Base-by-base conservation (phyloP, 106 monocot species). In the Dendrobium nobile region DNA sequence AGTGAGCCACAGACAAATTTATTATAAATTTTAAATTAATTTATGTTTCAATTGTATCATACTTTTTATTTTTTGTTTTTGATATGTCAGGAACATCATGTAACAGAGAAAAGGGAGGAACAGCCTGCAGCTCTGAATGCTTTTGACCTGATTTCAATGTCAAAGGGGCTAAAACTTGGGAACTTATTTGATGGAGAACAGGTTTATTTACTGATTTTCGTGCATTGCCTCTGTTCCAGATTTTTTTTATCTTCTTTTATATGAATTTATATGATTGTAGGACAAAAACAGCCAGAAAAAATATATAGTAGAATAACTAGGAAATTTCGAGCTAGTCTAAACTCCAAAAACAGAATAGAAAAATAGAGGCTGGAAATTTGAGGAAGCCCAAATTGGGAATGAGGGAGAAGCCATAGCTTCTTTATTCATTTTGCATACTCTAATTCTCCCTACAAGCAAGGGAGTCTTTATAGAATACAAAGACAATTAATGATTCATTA, bases 121-220 rank as follows among this genome's bases (percentile, higher is more conserved):
- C 86, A 98, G 78, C 97, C 94, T 28, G 83, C 79, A 48, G 82
- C 90, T 9, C 88, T 98, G 92, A 98, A 98, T 85, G 97, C 97
- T 40, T 98, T 98, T 88, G 94, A 98, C 80, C 86, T 98, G 41
- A 98, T 98, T 79, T 94, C 97, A 67, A 88, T 98, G 88, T 91
- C 92, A 26, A 89, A 89, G 79, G 94, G 91, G 15, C 82, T 98
- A 5, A 91, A 98, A 85, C 97, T 98, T 75, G 89, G 88, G n/a
- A 98, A 91, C 77, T 87, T 94, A 84, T 94, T 98, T 73, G 89
- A 92, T 54, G 27, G 77, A 45, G 92, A 98, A 75, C 88, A 92
- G 90, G 97, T 95, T 48, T 51, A 51, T 73, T 51, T 6, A 4
- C 42, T 44, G 28, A 43, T 44, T 72, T 40, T 37, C 40, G 4